Conservation (phyloP, 495 filamentous ascomycete species). For the Choiromyces venosus region DNA sequence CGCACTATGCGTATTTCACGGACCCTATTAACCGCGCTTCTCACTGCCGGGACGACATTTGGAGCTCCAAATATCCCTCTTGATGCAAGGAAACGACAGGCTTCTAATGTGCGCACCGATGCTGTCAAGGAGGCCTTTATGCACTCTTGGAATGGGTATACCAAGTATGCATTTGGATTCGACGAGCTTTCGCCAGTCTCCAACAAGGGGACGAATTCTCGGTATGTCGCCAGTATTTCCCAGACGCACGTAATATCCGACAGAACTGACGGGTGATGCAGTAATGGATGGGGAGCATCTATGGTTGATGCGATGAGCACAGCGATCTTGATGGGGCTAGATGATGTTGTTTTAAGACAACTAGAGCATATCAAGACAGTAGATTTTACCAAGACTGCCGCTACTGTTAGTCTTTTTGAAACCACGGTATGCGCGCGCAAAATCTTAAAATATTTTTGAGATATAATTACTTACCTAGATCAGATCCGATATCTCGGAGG, state of each 20-base stretch:
- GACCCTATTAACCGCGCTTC: constrained; percentile 10
- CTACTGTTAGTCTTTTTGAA: constrained; percentile 71
- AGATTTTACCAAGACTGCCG: constrained; percentile 59
- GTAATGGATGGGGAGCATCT: constrained; percentile 83
- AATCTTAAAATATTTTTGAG: neutral
- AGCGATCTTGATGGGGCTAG: constrained; percentile 68
- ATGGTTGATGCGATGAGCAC: constrained; percentile 80
- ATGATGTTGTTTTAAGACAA: constrained; percentile 61
- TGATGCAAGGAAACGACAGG: constrained; percentile 3
- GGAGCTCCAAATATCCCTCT: constrained; percentile 19
- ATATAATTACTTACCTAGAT: neutral
- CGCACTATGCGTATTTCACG: neutral
- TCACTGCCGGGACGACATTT: constrained; percentile 13
- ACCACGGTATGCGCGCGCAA: constrained; percentile 52
- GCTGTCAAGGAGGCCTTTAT: constrained; percentile 71
- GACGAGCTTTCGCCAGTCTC: constrained; percentile 68
- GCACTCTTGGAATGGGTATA: constrained; percentile 76
- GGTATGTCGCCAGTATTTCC: constrained; percentile 48
- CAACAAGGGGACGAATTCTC: constrained; percentile 61
- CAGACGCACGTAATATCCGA: constrained; percentile 5
- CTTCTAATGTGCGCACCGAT: constrained; percentile 47
- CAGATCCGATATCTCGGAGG: constrained; percentile 75
- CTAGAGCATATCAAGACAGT: constrained; percentile 62
- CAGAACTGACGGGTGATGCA: constrained; percentile 37
- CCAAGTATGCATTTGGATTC: constrained; percentile 69